Percentiles rank a stretch among this genome's conserved stretches.
phyloP scores from a whole-genome alignment of 139 green algal species.

The Chlamydomonas incerta region DNA sequence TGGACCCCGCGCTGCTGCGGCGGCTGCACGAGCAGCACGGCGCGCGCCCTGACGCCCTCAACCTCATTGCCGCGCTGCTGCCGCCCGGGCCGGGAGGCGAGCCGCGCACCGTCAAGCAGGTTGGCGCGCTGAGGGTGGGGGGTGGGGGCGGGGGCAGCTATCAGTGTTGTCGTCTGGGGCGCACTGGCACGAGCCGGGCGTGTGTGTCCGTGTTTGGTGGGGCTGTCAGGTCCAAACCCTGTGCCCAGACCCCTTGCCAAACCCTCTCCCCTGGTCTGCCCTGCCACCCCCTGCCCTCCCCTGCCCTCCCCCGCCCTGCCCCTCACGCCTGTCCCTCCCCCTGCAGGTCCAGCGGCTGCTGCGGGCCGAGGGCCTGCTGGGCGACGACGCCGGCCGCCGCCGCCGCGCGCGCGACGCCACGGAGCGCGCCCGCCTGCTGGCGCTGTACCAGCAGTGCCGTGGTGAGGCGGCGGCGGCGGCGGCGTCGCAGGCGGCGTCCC shows the following conservation, averaged over 20 bases:
- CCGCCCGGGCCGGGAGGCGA: slow-evolving; percentile 30
- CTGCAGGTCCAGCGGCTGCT: slow-evolving; percentile 44
- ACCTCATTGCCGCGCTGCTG: slow-evolving; percentile 60
- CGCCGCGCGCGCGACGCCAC: neutral
- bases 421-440: slow-evolving; percentile 39
- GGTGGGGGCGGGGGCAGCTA: too few relatives aligned
- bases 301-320: too few relatives aligned
- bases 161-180: too few relatives aligned
- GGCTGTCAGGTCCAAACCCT: too few relatives aligned
- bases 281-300: too few relatives aligned
- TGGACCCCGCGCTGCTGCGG: slow-evolving; percentile 20
- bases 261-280: neutral
- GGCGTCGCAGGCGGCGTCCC: too few relatives aligned
- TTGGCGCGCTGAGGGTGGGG: neutral
- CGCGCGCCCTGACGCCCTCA: slow-evolving; percentile 42
- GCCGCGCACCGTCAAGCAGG: slow-evolving; percentile 45
- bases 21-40: slow-evolving; percentile 35
- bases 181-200: too few relatives aligned
- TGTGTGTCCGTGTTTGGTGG: too few relatives aligned
- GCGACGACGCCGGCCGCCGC: slow-evolving; percentile 15
- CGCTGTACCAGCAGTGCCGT: slow-evolving; percentile 22
- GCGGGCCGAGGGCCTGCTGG: slow-evolving; percentile 32
- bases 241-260: too few relatives aligned
- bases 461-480: neutral
- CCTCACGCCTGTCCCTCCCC: too few relatives aligned